These are phyloP conservation scores for Chlorella sp. DNA, from an alignment of 139 green algal genomes.

Conservation along the genomic window DNA sequence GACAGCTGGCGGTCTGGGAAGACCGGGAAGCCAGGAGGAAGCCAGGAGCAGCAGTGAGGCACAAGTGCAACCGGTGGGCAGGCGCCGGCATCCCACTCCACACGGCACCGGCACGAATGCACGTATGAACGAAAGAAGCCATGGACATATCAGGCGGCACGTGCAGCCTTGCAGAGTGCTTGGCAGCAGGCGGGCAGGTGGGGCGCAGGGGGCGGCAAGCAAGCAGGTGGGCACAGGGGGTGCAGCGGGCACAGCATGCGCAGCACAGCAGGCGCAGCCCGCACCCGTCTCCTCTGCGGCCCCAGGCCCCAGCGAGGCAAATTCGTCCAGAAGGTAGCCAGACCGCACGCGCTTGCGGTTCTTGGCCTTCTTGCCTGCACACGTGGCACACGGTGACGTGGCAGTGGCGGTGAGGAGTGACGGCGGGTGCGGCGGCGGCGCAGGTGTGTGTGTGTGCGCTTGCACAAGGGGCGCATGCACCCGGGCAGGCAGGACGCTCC, in stretches of 20 bases:
- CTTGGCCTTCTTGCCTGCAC: conserved; percentile 48
- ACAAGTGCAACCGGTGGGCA: too few relatives aligned
- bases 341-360: conserved; percentile 30
- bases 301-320: neutral
- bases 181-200: neutral
- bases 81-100: too few relatives aligned
- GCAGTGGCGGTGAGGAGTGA: neutral
- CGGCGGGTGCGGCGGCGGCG: too few relatives aligned
- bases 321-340: conserved; percentile 51
- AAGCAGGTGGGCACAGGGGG: too few relatives aligned
- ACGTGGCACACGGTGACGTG: neutral
- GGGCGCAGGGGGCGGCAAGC: neutral
- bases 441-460: too few relatives aligned
- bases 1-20: too few relatives aligned
- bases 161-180: neutral
- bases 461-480: too few relatives aligned
- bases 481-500: too few relatives aligned
- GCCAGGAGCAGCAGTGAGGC: too few relatives aligned
- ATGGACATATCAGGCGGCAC: neutral
- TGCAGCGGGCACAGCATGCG: neutral
- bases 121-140: too few relatives aligned
- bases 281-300: conserved; percentile 17
- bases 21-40: too few relatives aligned
- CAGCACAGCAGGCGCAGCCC: neutral
- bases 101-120: too few relatives aligned